phyloP scores from a whole-genome alignment of 2,329 filamentous ascomycete species.

The Pseudocercospora fijiensis region DNA sequence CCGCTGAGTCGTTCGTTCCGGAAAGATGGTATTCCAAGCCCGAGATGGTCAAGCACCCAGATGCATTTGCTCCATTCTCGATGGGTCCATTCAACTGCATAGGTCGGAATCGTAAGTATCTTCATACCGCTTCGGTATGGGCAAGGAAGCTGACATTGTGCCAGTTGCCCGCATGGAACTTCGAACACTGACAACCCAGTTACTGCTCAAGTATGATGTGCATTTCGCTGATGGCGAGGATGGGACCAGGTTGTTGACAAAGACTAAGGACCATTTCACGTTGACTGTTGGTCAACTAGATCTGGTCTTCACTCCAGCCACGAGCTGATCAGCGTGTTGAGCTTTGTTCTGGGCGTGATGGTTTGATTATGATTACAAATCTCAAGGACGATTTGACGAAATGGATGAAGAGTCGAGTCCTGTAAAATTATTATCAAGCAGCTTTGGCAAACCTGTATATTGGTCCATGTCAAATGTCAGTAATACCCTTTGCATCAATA shows the following conservation, averaged over 20 bases:
- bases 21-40: constrained; percentile 41
- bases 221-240: constrained; percentile 41
- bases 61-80: constrained; percentile 42
- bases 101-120: constrained; percentile 33
- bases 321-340: constrained; percentile 6
- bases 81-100: constrained; percentile 41
- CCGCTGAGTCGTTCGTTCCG: constrained; percentile 37
- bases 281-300: constrained; percentile 28
- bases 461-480: too few relatives aligned
- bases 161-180: constrained; percentile 41
- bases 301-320: constrained; percentile 22
- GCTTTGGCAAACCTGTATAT: too few relatives aligned
- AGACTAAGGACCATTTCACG: constrained; percentile 42
- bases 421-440: too few relatives aligned
- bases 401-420: not conserved
- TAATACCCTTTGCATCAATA: not conserved
- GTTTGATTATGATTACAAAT: not conserved
- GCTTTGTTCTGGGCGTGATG: not conserved
- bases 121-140: not conserved
- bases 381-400: not conserved
- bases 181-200: constrained; percentile 37
- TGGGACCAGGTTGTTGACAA: constrained; percentile 34
- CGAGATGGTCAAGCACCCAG: constrained; percentile 39
- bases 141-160: not conserved
- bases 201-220: constrained; percentile 42